These are phyloP conservation scores for Taxillus chinensis DNA, from an alignment of 164 flowering plant genomes.

Conservation along the genomic window DNA sequence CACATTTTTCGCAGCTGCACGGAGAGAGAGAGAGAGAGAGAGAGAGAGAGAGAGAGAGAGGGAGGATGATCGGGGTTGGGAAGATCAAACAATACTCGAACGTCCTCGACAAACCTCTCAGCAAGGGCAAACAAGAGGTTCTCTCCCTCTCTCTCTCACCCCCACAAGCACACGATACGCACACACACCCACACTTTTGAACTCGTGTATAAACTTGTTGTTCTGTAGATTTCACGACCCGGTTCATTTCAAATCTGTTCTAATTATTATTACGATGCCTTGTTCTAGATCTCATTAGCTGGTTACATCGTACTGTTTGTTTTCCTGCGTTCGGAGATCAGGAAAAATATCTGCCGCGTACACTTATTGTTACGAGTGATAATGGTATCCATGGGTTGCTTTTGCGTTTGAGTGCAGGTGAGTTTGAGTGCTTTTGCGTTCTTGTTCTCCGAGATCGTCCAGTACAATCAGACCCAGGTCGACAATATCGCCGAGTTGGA, in stretches of 20 bases:
- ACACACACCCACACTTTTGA: not conserved
- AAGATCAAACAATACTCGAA: constrained; percentile 89
- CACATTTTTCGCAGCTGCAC: not conserved
- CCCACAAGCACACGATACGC: no score
- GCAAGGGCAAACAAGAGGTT: constrained; percentile 99
- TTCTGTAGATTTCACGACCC: not conserved
- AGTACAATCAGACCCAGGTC: constrained; percentile 94
- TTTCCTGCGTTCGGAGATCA: not conserved
- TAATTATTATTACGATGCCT: not conserved
- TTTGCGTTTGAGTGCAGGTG: constrained; percentile 39
- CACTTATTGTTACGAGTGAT: not conserved
- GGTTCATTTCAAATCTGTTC: not conserved
- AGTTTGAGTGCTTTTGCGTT: constrained; percentile 94
- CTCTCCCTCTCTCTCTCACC: not conserved
- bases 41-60: not conserved
- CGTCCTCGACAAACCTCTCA: constrained; percentile 90
- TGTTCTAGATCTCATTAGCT: not conserved
- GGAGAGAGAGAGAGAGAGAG: not conserved
- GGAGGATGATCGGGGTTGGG: constrained; percentile 83
- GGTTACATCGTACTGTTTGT: not conserved
- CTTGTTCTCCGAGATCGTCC: constrained; percentile 95
- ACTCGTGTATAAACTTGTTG: not conserved
- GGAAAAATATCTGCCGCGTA: not conserved
- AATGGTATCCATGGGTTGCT: not conserved
- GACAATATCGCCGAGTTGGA: constrained; percentile 95